Percentiles rank a stretch among this genome's conserved stretches.
phyloP scores from a whole-genome alignment of 2,329 filamentous ascomycete genomes.

The Monosporascus sp. region DNA sequence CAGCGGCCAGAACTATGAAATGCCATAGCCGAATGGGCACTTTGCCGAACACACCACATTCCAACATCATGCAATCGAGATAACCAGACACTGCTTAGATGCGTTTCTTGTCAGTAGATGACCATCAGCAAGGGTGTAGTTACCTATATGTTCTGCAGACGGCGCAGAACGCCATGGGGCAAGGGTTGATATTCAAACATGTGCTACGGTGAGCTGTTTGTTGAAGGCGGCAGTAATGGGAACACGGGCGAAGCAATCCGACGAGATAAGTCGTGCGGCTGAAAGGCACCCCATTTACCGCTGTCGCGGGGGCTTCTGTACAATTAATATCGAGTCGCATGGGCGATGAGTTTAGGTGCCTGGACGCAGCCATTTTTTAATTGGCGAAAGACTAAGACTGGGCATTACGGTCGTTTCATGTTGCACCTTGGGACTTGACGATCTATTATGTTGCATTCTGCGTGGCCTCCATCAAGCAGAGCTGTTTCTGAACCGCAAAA shows the following conservation, averaged over 20 bases:
- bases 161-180: neutral
- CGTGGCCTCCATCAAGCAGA: slow-evolving; percentile 28
- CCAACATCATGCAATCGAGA: neutral
- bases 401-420: slow-evolving; percentile 30
- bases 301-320: slow-evolving; percentile 11
- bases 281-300: slow-evolving; percentile 14
- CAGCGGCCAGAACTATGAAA: no score
- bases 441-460: slow-evolving; percentile 35
- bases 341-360: slow-evolving; percentile 12
- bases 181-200: neutral
- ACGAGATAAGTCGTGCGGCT: neutral
- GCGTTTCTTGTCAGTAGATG: neutral
- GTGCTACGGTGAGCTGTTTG: neutral
- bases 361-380: slow-evolving; percentile 19
- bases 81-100: neutral
- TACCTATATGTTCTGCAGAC: neutral
- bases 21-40: neutral
- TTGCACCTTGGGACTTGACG: slow-evolving; percentile 33
- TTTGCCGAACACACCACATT: neutral
- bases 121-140: neutral
- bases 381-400: slow-evolving; percentile 19
- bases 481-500: slow-evolving; percentile 28
- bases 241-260: neutral
- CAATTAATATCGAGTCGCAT: slow-evolving; percentile 14
- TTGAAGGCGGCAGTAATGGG: neutral